phyloP scores from a whole-genome alignment of 1,284 basidiomycete genomes.

The Fomitopsis pinicola region DNA sequence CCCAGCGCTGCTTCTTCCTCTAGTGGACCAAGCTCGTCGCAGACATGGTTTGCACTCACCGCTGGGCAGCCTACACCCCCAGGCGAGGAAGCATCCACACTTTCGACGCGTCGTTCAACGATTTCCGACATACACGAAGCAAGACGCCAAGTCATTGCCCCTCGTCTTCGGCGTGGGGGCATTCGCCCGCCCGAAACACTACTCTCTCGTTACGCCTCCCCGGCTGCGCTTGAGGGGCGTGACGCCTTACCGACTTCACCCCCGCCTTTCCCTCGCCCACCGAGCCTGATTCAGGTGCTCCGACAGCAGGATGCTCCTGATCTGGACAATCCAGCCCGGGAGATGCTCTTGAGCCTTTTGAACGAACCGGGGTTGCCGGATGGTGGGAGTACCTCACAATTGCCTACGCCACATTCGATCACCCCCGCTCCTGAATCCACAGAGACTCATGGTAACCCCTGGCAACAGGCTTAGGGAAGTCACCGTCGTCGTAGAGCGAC shows the following conservation, averaged over 20 bases:
- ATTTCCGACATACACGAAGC: constrained; percentile 13
- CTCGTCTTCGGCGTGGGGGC: constrained; percentile 56
- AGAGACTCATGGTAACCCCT: not conserved
- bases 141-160: constrained; percentile 22
- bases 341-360: not conserved
- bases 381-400: constrained; percentile 9
- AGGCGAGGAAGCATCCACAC: constrained; percentile 3
- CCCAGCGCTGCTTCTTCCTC: not conserved
- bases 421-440: constrained; percentile 8
- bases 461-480: not conserved
- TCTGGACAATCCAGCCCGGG: not conserved
- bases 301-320: not conserved
- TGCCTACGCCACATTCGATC: constrained; percentile 17
- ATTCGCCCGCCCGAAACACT: constrained; percentile 56
- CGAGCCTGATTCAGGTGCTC: not conserved
- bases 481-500: not conserved
- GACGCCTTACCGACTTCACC: not conserved
- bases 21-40: constrained; percentile 18
- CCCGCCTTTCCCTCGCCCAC: not conserved
- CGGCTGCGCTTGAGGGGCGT: constrained; percentile 13
- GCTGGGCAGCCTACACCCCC: constrained; percentile 2
- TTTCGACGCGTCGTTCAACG: constrained; percentile 6
- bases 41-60: constrained; percentile 25
- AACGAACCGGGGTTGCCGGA: not conserved
- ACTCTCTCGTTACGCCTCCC: constrained; percentile 41